Evolutionary conservation across 345 rosid genomes (phyloP).

Genomic region (Citrus sinensis): DNA sequence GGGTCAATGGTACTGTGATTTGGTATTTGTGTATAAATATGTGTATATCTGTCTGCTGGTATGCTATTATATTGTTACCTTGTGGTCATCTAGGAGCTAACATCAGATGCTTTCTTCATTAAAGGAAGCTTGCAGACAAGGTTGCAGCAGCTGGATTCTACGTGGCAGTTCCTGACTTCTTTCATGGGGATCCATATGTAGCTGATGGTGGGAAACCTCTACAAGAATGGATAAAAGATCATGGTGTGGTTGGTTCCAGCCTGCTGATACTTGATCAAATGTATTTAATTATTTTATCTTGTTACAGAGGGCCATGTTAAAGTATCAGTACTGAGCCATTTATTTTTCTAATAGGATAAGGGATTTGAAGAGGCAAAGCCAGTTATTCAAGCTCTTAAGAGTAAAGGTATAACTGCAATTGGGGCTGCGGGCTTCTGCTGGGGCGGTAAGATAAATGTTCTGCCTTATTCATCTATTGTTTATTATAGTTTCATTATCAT

Average conservation of each 20-base stretch:
- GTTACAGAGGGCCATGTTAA: background rate
- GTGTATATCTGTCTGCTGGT: background rate
- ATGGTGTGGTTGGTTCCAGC: conserved; percentile 50
- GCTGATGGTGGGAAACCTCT: conserved; percentile 39
- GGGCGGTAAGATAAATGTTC: conserved; percentile 48
- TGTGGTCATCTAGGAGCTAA: background rate
- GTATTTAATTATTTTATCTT: background rate
- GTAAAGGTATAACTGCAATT: conserved; percentile 49
- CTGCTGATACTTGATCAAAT: background rate
- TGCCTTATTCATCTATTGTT: background rate
- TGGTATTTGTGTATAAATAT: background rate
- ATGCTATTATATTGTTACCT: background rate
- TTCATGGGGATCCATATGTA: conserved; percentile 57
- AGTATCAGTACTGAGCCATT: conserved; percentile 3
- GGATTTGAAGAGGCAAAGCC: conserved; percentile 70
- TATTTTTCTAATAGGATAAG: conserved; percentile 48
- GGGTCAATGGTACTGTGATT: background rate
- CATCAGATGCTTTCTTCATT: conserved; percentile 6
- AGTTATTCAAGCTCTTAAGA: conserved; percentile 54
- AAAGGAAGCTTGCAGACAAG: conserved; percentile 77
- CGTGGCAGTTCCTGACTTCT: conserved; percentile 68
- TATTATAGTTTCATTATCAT: background rate
- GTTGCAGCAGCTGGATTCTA: conserved; percentile 68
- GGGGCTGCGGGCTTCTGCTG: conserved; percentile 73
- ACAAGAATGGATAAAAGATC: conserved; percentile 62